A percentile compares a stretch with the other conserved stretches of the same genome.
These are phyloP conservation scores for Yamadazyma siamensis DNA, from an alignment of 1,139 yeast species.

Conservation along the genomic window DNA sequence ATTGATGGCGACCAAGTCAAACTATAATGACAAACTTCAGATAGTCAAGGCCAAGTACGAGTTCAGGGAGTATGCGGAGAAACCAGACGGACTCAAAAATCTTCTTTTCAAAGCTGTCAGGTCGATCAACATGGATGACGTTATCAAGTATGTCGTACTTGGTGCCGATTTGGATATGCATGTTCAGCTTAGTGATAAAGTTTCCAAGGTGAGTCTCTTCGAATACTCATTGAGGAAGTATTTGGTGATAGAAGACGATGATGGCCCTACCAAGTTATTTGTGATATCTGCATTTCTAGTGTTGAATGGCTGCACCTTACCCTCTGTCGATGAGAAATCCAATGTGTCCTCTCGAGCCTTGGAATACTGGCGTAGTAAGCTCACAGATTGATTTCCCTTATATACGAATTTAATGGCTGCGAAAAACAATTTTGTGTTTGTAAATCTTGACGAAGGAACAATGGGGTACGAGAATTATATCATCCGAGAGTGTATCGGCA, in stretches of 20 bases:
- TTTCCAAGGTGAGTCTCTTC: conserved; percentile 41
- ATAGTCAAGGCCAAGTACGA: conserved; percentile 54
- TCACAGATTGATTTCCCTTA: conserved; percentile 1
- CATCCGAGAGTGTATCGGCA: conserved; percentile 63
- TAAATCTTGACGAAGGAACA: neutral
- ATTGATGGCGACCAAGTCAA: conserved; percentile 17
- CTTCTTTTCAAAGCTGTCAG: conserved; percentile 45
- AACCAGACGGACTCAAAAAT: conserved; percentile 23
- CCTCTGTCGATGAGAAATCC: conserved; percentile 24
- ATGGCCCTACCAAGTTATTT: conserved; percentile 33
- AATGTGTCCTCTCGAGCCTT: conserved; percentile 43
- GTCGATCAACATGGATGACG: conserved; percentile 43
- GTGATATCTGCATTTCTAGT: conserved; percentile 73
- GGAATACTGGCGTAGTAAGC: conserved; percentile 45
- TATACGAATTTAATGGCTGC: conserved; percentile 1
- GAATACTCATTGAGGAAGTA: conserved; percentile 60
- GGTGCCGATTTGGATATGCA: conserved; percentile 48
- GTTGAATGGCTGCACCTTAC: conserved; percentile 57
- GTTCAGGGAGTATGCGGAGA: conserved; percentile 31
- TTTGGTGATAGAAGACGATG: conserved; percentile 24
- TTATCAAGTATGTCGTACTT: conserved; percentile 45
- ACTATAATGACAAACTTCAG: conserved; percentile 32
- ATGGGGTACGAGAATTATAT: conserved; percentile 27
- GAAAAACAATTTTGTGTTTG: conserved; percentile 3
- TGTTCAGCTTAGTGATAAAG: conserved; percentile 25